phyloP scores from a whole-genome alignment of 2,329 filamentous ascomycete species.

The Pseudomassariella vexata region DNA sequence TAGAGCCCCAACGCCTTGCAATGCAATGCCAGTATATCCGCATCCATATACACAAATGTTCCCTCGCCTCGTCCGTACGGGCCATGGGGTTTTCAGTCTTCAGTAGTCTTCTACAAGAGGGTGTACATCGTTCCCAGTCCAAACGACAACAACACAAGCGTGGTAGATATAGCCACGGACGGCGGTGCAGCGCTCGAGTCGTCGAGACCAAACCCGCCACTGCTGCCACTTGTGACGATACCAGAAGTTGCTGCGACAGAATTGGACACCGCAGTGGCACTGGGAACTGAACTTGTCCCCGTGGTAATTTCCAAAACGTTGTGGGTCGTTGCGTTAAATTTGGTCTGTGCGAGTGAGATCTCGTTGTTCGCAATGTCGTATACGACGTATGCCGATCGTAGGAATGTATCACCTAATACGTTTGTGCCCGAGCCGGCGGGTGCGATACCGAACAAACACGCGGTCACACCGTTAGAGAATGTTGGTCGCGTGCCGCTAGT shows the following conservation, averaged over 20 bases:
- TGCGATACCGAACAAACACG: constrained; percentile 64
- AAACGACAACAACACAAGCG: neutral
- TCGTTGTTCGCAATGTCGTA: constrained; percentile 69
- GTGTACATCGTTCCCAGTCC: constrained; percentile 3
- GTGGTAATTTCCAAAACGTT: constrained; percentile 50
- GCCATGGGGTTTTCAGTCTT: neutral
- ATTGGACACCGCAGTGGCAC: constrained; percentile 43
- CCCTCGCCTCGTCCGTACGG: too few species aligned
- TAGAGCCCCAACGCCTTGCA: constrained; percentile 6
- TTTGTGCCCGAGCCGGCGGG: constrained; percentile 49
- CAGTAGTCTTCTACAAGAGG: constrained; percentile 1
- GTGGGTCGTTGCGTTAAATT: constrained; percentile 48
- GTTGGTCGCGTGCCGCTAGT: constrained; percentile 39
- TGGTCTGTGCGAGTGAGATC: constrained; percentile 64
- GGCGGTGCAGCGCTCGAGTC: constrained; percentile 4
- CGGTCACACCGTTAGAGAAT: constrained; percentile 46
- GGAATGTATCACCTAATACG: constrained; percentile 69
- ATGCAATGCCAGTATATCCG: neutral
- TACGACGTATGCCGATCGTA: constrained; percentile 69
- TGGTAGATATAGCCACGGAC: neutral
- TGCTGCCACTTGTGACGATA: constrained; percentile 14
- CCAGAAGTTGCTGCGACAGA: constrained; percentile 44
- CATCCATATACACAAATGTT: neutral
- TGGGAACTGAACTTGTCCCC: constrained; percentile 44
- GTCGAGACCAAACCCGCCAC: constrained; percentile 1